Conservation (phyloP, 352 stramenopile species). For the Globisporangium canariense region DNA sequence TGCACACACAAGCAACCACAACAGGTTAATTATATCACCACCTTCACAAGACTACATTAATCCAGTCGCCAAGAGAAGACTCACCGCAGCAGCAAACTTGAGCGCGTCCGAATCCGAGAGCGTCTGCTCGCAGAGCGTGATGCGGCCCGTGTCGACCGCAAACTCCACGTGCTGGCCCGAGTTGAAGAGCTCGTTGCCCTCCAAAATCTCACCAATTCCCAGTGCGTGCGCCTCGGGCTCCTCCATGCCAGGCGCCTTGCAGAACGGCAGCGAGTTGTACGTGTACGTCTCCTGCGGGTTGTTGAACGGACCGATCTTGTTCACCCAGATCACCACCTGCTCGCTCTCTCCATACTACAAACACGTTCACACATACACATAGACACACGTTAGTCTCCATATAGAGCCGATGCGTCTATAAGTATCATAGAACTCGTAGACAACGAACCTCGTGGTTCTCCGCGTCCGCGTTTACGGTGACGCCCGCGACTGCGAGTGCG, state of each 20-base stretch:
- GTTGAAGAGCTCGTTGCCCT: slow-evolving; percentile 94
- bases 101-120: slow-evolving; percentile 69
- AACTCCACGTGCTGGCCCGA: slow-evolving; percentile 87
- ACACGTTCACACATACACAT: background rate
- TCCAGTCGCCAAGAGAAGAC: slow-evolving; percentile 10
- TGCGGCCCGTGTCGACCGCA: slow-evolving; percentile 55
- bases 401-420: background rate
- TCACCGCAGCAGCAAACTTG: slow-evolving; percentile 70
- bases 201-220: slow-evolving; percentile 94
- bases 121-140: slow-evolving; percentile 73
- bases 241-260: slow-evolving; percentile 85
- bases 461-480: slow-evolving; percentile 30
- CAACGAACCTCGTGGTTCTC: slow-evolving; percentile 52
- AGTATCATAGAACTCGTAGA: background rate
- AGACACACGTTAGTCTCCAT: background rate
- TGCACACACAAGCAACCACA: background rate
- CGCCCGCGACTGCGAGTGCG: slow-evolving; percentile 17
- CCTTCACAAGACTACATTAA: background rate
- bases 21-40: background rate
- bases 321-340: slow-evolving; percentile 93
- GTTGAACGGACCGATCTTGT: slow-evolving; percentile 97
- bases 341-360: slow-evolving; percentile 67
- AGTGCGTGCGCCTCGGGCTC: slow-evolving; percentile 81
- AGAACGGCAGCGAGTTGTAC: slow-evolving; percentile 99
- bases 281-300: slow-evolving; percentile 99